These are phyloP conservation scores for Cinchona pubescens DNA, from an alignment of 257 asterid species.

Conservation along the genomic window DNA sequence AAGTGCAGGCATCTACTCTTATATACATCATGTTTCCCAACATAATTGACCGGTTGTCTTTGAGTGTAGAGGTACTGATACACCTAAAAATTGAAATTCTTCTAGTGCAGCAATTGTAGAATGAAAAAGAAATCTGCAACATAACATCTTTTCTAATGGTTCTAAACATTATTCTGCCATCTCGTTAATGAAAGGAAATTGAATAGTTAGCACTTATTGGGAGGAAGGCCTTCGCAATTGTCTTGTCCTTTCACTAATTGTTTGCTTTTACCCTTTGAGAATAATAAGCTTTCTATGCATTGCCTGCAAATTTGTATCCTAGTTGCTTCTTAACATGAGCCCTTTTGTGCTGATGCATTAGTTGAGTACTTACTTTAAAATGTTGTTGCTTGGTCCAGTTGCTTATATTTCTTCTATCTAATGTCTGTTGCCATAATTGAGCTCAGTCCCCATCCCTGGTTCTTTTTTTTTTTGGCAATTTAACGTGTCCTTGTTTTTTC, in stretches of 20 bases:
- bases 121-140: not conserved
- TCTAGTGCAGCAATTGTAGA: not conserved
- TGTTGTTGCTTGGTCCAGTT: not conserved
- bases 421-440: not conserved
- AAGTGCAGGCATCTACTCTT: conserved; percentile 17
- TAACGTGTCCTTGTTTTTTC: not conserved
- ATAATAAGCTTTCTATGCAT: not conserved
- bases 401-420: not conserved
- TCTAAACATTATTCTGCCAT: not conserved
- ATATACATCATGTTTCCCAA: too few relatives aligned
- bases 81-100: not conserved
- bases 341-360: not conserved
- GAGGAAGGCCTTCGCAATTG: not conserved
- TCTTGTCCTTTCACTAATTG: not conserved
- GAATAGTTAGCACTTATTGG: not conserved
- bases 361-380: not conserved
- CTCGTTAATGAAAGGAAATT: not conserved
- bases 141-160: not conserved
- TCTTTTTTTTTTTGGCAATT: too few relatives aligned
- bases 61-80: conserved; percentile 18
- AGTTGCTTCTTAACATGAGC: not conserved
- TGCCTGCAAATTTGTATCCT: not conserved
- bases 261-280: not conserved
- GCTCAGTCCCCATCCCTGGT: not conserved
- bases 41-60: conserved; percentile 19